Base-by-base conservation (phyloP, 352 stramenopile species). In the Globisporangium lucens region DNA sequence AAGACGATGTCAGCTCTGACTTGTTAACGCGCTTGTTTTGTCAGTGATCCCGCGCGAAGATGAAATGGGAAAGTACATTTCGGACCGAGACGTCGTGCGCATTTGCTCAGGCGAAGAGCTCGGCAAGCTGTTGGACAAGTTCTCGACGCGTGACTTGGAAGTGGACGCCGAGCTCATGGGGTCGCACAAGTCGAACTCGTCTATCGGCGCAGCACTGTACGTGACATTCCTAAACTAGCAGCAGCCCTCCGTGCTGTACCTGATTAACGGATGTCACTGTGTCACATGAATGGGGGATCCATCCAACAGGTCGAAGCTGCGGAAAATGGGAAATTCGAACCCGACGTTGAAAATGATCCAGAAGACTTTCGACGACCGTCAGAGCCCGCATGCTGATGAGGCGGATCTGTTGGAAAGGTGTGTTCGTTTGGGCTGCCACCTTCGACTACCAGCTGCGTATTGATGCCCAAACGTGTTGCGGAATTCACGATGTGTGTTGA, bases 91-190 rank as follows among this genome's bases (percentile, higher is more conserved):
- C 56, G 86, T 94, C 43, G 79, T 94, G 55, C 81, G 84, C 15
- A 76, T 93, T 12, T 94, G 86, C 68, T 73, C 81, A 27, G 67
- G 64, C 1, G 71, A 82, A 3, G 82, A 94, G 63, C 75, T 94
- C 13, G 70, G 78, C n/a, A 75, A 71, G 46, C 63, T 93, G 61
- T 76, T 87, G 62, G 73, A 89, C 51, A 90, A 90, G 65, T 91
- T 94, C 41, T 71, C 82, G 30, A 81, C 67, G 2, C 78, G 83
- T 4, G 83, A 94, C 56, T 65, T 75, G 27, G 71, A 88, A 22
- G 75, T 89, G 27, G 78, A 78, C n/a, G 80, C 73, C 8, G 82
- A 93, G 71, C 80, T 91, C 63, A 89, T 93, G 79, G 57, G 77
- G 4, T 65, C 74, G 17, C 71, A 75, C 55, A 89, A 87, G 68